Base-by-base conservation (phyloP, 352 stramenopile species). In the Albugo laibachii region DNA sequence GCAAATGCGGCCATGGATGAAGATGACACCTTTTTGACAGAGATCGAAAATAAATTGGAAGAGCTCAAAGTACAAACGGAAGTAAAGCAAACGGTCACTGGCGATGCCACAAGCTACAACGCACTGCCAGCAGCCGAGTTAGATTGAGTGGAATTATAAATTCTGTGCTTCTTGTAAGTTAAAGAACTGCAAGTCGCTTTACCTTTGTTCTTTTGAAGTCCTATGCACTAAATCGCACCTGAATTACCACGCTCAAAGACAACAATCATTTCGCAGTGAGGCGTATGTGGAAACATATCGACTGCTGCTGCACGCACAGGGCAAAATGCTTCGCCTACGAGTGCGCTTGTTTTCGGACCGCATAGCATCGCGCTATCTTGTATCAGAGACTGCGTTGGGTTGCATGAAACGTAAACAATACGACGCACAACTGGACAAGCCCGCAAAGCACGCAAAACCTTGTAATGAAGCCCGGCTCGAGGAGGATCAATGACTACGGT, bases 261-360 rank as follows among this genome's bases (percentile, higher is more conserved):
- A 57, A 98, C 95, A 37, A 98, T 91, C 75, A 99, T 94, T 67
- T 99, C 95, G 61, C 88, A 98, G 71, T 99, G 95, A 24, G 74
- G 70, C 13, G 94, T 99, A 56, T 97, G 83, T 1, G 95, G 95
- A 62, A 99, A 99, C 86, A 99, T 97, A 65, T 99, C 95, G 31
- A 99, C 93, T 1, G 94, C 94, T 37, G 92, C 84, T 8, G 88
- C 84, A 49, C 87, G 71, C 27, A 95, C 85, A 13, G 84, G 80
- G 41, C 78, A 63, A 60, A 98, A 99, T 1, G 93, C 69, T 18
- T 76, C 57, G 35, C 93, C 94, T 21, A 68, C 68, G 41, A 96
- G 76, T 31, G 84, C 88, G 59, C 97, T 97, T 15, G 88, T 95
- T 41, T 86, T 81, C 15, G 92, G 87, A 10, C 75, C 65, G 58